Base-by-base conservation (phyloP, 176 grass and related monocot species). In the Oryza glumipatula region DNA sequence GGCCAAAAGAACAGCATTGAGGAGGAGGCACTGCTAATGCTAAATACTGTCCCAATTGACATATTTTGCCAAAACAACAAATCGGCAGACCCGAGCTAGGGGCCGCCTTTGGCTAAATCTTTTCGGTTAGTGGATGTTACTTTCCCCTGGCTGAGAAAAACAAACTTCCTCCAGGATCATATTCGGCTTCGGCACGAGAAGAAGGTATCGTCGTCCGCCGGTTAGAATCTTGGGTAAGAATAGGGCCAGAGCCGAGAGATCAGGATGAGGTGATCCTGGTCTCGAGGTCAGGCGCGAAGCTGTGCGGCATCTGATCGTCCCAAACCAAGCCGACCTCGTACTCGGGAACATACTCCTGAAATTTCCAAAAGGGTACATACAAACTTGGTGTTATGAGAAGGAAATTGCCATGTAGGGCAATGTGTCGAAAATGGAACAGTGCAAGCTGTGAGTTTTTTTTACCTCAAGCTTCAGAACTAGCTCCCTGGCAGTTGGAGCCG, bases 401-500 rank as follows among this genome's bases (percentile, higher is more conserved):
- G 28, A 4, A 63, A 3, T 13, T 46, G 52, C 4, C 7, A 16
- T 47, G 4, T 30, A 4, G 26, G 46, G 52, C 19, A 78, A 13
- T 72, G 11, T 28, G 26, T 49, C 44, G 33, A 54, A 56, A 19
- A 10, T 17, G 3, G 7, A 5, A 8, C 26, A 22, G 39, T 17
- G 26, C 4, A 28, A 67, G 28, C 7, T 23, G 26, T 17, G 10
- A 77, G 3, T 35, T 5, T 35, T 5, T 32, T 38, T 35, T 68
- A 98, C 96, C 96, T 98, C 96, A 7, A 98, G 73, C 84, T 92
- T 95, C 28, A 73, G 79, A 33, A 98, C 80, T 0, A 98, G 89
- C 85, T 98, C 96, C 86, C 93, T 95, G 0, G 91, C 93, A 0
- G 89, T 90, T 5, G 96, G 88, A 35, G 96, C 93, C 1, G 91